These are phyloP conservation scores for Yamadazyma mexicana DNA, from an alignment of 1,139 yeast genomes.

Conservation along the genomic window DNA sequence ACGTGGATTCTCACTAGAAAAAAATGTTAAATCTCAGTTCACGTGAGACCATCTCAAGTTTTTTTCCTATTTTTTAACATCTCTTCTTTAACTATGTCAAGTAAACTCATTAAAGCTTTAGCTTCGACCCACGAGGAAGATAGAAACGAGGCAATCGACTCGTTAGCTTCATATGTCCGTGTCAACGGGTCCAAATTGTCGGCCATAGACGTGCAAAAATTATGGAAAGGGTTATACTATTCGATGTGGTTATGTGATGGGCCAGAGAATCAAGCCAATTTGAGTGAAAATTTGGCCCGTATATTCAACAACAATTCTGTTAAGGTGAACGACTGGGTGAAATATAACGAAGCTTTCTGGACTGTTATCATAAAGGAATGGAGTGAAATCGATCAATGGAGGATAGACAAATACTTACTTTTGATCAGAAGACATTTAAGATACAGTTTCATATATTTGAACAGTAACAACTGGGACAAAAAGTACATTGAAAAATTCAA, in stretches of 20 bases:
- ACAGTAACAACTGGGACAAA: slow-evolving; percentile 56
- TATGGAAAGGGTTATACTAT: slow-evolving; percentile 92
- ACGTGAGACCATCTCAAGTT: slow-evolving; percentile 3
- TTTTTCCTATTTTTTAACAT: neutral
- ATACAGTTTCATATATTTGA: slow-evolving; percentile 61
- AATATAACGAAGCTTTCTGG: slow-evolving; percentile 82
- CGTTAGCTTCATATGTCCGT: slow-evolving; percentile 60
- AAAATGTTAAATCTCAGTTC: neutral
- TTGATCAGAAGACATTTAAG: slow-evolving; percentile 75
- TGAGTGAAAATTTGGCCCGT: slow-evolving; percentile 73
- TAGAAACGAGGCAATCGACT: slow-evolving; percentile 73
- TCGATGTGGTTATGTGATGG: slow-evolving; percentile 97
- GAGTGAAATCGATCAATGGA: slow-evolving; percentile 81
- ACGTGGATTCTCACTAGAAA: no score
- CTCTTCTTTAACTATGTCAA: slow-evolving; percentile 13
- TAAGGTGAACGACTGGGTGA: slow-evolving; percentile 22
- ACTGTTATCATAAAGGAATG: slow-evolving; percentile 76
- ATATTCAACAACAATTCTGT: slow-evolving; percentile 42
- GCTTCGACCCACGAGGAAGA: slow-evolving; percentile 80
- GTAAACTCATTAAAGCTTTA: slow-evolving; percentile 68
- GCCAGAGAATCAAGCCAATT: slow-evolving; percentile 84
- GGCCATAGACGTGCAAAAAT: slow-evolving; percentile 64
- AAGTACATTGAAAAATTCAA: slow-evolving; percentile 48
- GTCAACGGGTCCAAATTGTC: slow-evolving; percentile 31
- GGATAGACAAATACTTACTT: slow-evolving; percentile 82